Evolutionary conservation across 2,329 filamentous ascomycete genomes (phyloP), one percentile per base, ranked within the genome.

Genomic region (Epichloe typhina): DNA sequence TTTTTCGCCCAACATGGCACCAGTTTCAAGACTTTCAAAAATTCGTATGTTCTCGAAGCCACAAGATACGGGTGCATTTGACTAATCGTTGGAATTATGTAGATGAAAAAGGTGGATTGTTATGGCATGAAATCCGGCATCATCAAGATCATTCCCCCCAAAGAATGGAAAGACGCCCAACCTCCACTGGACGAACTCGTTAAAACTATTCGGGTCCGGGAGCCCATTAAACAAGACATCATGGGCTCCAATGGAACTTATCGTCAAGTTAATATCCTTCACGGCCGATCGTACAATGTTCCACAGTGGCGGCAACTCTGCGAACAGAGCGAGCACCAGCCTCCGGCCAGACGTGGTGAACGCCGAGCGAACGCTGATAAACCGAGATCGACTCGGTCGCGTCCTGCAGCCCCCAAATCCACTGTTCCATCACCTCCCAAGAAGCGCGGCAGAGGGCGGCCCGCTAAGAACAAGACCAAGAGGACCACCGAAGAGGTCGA

Each of bases 121-220:
- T 95, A 95, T 66, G 93, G 93, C 61, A 98, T 98, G 93, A 88
- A 88, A 69, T 93, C 89, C 21, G 93, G 93, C 37, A 96, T 98
- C 60, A 82, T 97, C 63, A 97, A 98, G 70, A 85, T 98, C 52
- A 84, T 97, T 49, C 90, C 93, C 23, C 93, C 93, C 0, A 72
- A 84, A 61, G 90, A 97, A 79, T 98, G 93, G 93, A 93, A 80
- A 67, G 80, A 90, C 56, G 75, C 81, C 26, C 82, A 93, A 38
- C 86, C 87, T 15, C 73, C 79, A 38, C 79, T 96, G 55, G 83
- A 93, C 62, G 86, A 96, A 60, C 77, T 88, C 47, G 79, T 98
- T 56, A 97, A 96, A 69, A 83, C 85, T 55, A 87, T 98, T 66
- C 84, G 83, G 63, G 90, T 98, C 62, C 91, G 91, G 68, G 94